phyloP scores from a whole-genome alignment of 345 rosid genomes.

The Psidium friedrichsthalianum region DNA sequence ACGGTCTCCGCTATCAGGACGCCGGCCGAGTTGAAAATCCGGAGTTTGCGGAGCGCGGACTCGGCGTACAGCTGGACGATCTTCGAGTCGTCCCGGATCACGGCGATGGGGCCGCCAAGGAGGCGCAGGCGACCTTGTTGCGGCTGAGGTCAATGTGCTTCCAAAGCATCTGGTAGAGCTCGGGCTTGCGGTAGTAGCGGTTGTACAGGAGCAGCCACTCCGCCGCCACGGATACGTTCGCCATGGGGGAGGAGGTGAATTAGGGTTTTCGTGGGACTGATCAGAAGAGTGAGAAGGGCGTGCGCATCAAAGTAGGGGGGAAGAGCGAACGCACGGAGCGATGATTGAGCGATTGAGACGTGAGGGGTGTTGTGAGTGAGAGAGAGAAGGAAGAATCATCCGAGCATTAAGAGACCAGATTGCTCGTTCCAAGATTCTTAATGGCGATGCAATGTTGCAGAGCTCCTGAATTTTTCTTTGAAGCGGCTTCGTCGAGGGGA shows the following conservation, averaged over 20 bases:
- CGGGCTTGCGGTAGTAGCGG: slow-evolving; percentile 83
- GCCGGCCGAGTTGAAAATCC: slow-evolving; percentile 93
- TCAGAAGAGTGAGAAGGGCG: neutral
- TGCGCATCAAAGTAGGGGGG: too few relatives aligned
- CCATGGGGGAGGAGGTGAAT: slow-evolving; percentile 26
- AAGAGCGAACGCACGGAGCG: neutral
- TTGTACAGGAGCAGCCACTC: slow-evolving; percentile 94
- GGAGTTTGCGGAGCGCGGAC: slow-evolving; percentile 91
- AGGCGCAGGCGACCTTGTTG: slow-evolving; percentile 90
- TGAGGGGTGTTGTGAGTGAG: neutral
- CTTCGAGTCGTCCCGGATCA: slow-evolving; percentile 96
- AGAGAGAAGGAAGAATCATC: neutral
- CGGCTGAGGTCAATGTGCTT: slow-evolving; percentile 75
- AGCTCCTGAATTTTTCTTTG: neutral
- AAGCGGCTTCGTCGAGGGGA: too few relatives aligned
- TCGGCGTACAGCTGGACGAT: slow-evolving; percentile 94
- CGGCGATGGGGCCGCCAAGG: slow-evolving; percentile 91
- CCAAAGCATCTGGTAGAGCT: slow-evolving; percentile 84
- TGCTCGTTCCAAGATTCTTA: neutral
- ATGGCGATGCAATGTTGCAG: neutral
- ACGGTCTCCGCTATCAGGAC: slow-evolving; percentile 61
- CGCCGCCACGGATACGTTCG: slow-evolving; percentile 88
- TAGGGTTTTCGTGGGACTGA: neutral
- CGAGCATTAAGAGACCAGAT: neutral
- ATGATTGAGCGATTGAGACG: neutral